Base-by-base conservation (phyloP, 2,329 filamentous ascomycete species). In the Graphilbum ipis-grandicollis region DNA sequence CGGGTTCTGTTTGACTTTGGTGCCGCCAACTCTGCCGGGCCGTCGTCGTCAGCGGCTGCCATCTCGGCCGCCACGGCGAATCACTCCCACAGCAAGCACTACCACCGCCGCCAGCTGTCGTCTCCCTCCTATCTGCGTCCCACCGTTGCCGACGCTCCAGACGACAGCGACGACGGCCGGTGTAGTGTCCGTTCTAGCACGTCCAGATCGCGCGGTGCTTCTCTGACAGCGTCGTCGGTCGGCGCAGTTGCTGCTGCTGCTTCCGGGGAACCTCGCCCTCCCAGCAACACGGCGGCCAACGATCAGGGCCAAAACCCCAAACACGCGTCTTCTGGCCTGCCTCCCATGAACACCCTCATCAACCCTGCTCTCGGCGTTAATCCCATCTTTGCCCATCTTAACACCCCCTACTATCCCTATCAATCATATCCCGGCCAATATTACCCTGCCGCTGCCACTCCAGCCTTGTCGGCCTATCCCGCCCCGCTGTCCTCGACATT, bases 331-430 rank as follows among this genome's bases (percentile, higher is more conserved):
- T 7, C 14, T 15, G 5, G 17, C 26, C 23, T 21, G 14, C 17
- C 30, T 14, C 29, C 33, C 19, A 25, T 41, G 18, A 19, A 41
- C 31, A 38, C 36, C 22, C 29, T 36, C 31, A 32, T 46, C 32
- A 43, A 42, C 13, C 40, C 40, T 7, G 40, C 44, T 3, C 26
- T 39, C 9, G 43, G 43, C 21, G 32, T 36, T 36, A 48, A 47
- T 23, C 40, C 39, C 14, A 25, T 46, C 23, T 44, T 41, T 35
- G 41, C 41, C 4, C 41, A 48, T 33, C 19, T 38, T 19, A 42
- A 40, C 35, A 28, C 21, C 15, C 12, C 28, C 21, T 21, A 19
- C 14, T 23, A 23, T 10, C 21, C 21, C 21, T 10, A 23, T 23
- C 21, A 23, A 23, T 10, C 21, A n/a, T n/a, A n/a, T n/a, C n/a